Evolutionary conservation across 805 yeast genomes (phyloP), one percentile per base, ranked within the genome.

Genomic region (Sugiyamaella smithiae): DNA sequence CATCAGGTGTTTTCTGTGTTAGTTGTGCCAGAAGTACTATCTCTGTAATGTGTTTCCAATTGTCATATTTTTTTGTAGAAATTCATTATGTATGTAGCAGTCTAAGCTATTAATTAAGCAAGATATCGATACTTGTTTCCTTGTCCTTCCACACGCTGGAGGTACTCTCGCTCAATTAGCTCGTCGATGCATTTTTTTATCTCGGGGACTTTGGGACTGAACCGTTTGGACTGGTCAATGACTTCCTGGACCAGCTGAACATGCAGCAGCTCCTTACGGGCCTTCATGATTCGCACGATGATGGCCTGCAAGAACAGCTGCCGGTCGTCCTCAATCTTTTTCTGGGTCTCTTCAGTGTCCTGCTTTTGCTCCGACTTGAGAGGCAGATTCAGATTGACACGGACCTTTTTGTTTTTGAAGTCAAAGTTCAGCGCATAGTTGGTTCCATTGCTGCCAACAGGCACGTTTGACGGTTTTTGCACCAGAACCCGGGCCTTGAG

Each of bases 261-360:
- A 64, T 90, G 97, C 55, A 80, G 80, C 59, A 88, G 72, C 38
- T 74, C 75, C 66, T 89, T 86, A 62, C 97, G 78, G 1, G 97
- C 90, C 71, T 91, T 91, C 98, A 91, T 93, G 62, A 91, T 87
- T 60, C 99, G 78, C 33, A 91, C 98, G 68, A 93, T 88, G 61
- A 96, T 87, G 1, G 98, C 97, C 62, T 88, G 87, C 59, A 93
- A 73, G 69, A 83, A 84, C 62, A 85, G 81, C 68, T 84, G 85
- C 63, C 97, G 79, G 52, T 89, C 89, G 60, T 88, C 93, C 59
- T 84, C 88, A 43, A 91, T 81, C 62, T 89, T 95, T 65, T 80
- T 82, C 56, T 80, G 84, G 2, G 89, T 77, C 50, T 84, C 88
- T 29, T 81, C 88, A 28, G 77, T 73, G 57, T 88, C 96, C 53